These are phyloP conservation scores for Colletotrichum destructivum DNA, from an alignment of 2,329 filamentous ascomycete species.

Conservation along the genomic window DNA sequence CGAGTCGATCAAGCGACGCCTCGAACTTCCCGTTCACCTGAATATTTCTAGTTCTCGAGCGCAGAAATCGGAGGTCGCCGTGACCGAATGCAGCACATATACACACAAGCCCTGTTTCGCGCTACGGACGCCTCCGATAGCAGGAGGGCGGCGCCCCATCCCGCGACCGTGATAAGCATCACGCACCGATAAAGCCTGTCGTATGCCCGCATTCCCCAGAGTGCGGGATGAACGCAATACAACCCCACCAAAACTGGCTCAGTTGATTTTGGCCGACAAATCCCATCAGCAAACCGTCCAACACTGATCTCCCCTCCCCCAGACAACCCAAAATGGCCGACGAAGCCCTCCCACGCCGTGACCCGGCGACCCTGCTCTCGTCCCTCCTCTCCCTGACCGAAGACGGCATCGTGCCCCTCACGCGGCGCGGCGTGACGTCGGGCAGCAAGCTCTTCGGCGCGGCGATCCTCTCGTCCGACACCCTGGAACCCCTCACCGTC, in stretches of 20 bases:
- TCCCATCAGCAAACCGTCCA: neutral
- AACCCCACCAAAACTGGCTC: neutral
- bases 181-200: constrained; percentile 29
- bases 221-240: neutral
- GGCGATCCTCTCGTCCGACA: constrained; percentile 62
- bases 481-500: constrained; percentile 61
- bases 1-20: constrained; percentile 1
- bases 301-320: neutral
- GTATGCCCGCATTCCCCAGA: constrained; percentile 3
- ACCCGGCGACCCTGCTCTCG: constrained; percentile 51
- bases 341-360: constrained; percentile 27
- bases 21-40: neutral
- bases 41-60: neutral
- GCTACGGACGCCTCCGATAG: constrained; percentile 42
- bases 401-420: constrained; percentile 65
- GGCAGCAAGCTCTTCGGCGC: constrained; percentile 72
- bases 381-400: constrained; percentile 61
- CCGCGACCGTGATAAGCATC: constrained; percentile 37
- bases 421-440: constrained; percentile 62
- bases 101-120: neutral
- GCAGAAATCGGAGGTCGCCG: constrained; percentile 44
- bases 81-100: constrained; percentile 26
- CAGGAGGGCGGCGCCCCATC: constrained; percentile 38
- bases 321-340: constrained; percentile 39
- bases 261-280: neutral